Evolutionary conservation across 1,284 basidiomycete genomes (phyloP), one percentile per base, ranked within the genome.

Genomic region (Neolentinus lepideus): DNA sequence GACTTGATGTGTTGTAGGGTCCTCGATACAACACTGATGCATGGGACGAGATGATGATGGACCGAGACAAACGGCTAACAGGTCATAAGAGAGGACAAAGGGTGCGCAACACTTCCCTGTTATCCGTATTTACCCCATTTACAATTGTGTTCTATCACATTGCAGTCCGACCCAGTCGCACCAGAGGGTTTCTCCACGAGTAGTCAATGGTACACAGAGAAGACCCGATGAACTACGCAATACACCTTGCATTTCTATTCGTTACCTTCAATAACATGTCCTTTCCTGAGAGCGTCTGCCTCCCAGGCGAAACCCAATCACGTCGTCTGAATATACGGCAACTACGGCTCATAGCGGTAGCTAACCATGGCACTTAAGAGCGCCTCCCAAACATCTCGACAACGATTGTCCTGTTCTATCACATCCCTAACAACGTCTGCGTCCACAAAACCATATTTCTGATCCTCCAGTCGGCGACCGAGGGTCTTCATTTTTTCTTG

Each of bases 1-100:
- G 24, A 46, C 24, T 46, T 16, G 43, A 46, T 16, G 43, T 25
- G 43, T 16, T 31, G 43, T 57, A 97, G 94, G 87, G 90, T 54
- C 79, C 88, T 43, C 81, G 94, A 56, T 93, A 95, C 68, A 79
- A 83, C 57, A 68, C 94, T 38, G 94, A 97, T 66, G 72, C 79
- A 29, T 97, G 93, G 93, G 94, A 98, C 61, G 80, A 90, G 55
- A 92, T 92, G 89, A 92, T 98, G 92, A 92, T 96, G 88, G 83
- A 87, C 66, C 78, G 94, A 57, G 94, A 98, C 74, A 77, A 80
- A 66, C 77, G 90, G 62, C 71, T 98, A 68, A 96, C 94, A n/a
- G 94, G 94, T 19, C 90, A 90, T 66, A 67, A 74, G 64, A 80
- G 94, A 63, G 92, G 92, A 53, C 94, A 97, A 71, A 78, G 78